Base-by-base conservation (phyloP, 352 stramenopile species). In the Pythium phragmitis region DNA sequence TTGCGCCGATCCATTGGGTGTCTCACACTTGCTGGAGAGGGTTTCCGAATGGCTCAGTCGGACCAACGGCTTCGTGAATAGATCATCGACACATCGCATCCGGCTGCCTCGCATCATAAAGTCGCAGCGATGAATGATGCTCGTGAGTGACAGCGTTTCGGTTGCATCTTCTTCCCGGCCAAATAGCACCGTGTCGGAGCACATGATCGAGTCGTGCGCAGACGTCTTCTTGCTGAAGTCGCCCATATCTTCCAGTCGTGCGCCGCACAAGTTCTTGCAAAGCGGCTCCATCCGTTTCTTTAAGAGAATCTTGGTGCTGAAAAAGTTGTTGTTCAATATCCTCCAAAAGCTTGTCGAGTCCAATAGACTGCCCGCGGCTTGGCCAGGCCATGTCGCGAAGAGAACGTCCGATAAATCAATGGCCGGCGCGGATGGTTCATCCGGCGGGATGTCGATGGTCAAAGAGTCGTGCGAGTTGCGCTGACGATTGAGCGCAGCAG, bases 341-440 rank as follows among this genome's bases (percentile, higher is more conserved):
- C 79, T 83, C 87, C 87, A 96, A 47, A 94, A 87, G 61, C 86
- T 76, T 21, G 86, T 87, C 28, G 85, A 82, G 49, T 94, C 80
- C 73, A 96, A 85, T 0, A 80, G 72, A 19, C 73, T 80, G 0
- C 87, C 87, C 30, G 81, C 80, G 41, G 69, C 80, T 60, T 94
- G 80, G 3, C 83, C 83, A 0, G 86, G 86, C 87, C 87, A 96
- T 13, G 83, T 85, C 2, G 76, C 78, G 59, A 93, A 96, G n/a
- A 96, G 66, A 9, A 92, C 78, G 39, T 91, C 87, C 16, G 80
- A 75, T 26, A 91, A 43, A 59, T 93, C 81, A 5, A 58, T 19
- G 13, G 66, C 60, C 4, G 56, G 49, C 4, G 53, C 37, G 19
- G 76, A 60, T 1, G 47, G 41, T 4, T 84, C 76, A 7, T 80